Conservation (phyloP, 1,284 basidiomycete genomes). For the Boletellus deceptivus region DNA sequence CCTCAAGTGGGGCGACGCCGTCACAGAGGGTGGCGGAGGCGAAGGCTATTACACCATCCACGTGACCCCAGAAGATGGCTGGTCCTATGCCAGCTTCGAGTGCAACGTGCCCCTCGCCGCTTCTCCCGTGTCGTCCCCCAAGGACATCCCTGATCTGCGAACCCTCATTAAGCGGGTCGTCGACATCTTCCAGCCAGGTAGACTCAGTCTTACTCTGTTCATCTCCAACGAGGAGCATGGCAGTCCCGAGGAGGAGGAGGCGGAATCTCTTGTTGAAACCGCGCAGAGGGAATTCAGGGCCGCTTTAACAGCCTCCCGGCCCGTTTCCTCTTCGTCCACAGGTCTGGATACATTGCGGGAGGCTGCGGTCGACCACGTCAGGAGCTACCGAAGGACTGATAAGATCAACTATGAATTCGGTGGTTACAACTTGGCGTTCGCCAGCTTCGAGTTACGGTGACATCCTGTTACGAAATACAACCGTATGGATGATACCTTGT, state of each 20-base stretch:
- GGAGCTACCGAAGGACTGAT: conserved; percentile 75
- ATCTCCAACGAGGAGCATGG: conserved; percentile 68
- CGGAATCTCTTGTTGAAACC: conserved; percentile 57
- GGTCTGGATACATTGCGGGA: conserved; percentile 14
- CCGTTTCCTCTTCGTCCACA: conserved; percentile 22
- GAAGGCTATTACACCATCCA: conserved; percentile 99
- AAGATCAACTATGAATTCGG: conserved; percentile 99
- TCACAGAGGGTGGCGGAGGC: conserved; percentile 33
- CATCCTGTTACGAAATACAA: conserved; percentile 10
- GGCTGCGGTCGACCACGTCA: conserved; percentile 9
- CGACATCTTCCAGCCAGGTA: conserved; percentile 88
- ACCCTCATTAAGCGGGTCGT: conserved; percentile 87
- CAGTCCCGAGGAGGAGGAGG: conserved; percentile 47
- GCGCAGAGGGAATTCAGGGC: conserved; percentile 69
- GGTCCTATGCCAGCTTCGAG: conserved; percentile 98
- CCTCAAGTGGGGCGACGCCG: conserved; percentile 58
- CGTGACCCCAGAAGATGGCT: conserved; percentile 96
- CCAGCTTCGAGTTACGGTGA: conserved; percentile 72
- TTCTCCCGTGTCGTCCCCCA: conserved; percentile 35
- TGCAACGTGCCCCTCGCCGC: conserved; percentile 87
- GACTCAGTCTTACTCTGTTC: conserved; percentile 89
- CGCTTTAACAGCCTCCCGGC: conserved; percentile 44
- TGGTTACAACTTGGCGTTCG: conserved; percentile 92
- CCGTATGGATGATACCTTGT: conserved; percentile 19
- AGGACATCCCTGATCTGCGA: conserved; percentile 68